Conservation (phyloP, 202 grass and related monocot genomes). For the Musa balbisiana region DNA sequence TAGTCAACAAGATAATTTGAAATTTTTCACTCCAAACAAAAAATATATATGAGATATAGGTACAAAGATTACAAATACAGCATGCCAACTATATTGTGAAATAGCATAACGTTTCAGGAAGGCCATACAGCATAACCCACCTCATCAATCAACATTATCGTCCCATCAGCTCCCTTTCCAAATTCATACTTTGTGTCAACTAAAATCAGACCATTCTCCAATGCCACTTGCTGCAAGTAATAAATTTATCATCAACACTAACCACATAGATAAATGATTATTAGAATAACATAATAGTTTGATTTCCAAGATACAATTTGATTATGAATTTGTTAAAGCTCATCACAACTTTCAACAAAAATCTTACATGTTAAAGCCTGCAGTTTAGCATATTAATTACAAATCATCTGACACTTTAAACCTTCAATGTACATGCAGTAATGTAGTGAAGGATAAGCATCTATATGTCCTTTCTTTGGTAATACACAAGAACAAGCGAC, state of each 20-base stretch:
- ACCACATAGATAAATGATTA: not conserved
- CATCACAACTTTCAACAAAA: too few species aligned
- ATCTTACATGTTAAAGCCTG: too few species aligned
- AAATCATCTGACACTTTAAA: too few species aligned
- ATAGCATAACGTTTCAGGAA: not conserved
- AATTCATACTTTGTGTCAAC: slow-evolving; percentile 98
- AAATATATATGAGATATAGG: not conserved
- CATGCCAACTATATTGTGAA: not conserved
- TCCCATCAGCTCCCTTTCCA: slow-evolving; percentile 74
- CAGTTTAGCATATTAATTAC: too few species aligned
- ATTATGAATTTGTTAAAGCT: not conserved
- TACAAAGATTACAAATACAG: not conserved
- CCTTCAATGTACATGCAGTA: too few species aligned
- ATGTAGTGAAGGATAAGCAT: too few species aligned
- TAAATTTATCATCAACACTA: not conserved
- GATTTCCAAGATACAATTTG: not conserved
- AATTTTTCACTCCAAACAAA: too few species aligned
- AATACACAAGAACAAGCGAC: too few species aligned
- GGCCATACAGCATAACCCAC: slow-evolving; percentile 17
- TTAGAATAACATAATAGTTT: not conserved
- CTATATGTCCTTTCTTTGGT: too few species aligned
- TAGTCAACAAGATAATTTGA: too few species aligned
- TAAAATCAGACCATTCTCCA: slow-evolving; percentile 73
- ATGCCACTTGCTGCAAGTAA: slow-evolving; percentile 64
- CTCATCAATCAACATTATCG: slow-evolving; percentile 90